A percentile compares a stretch with the other conserved stretches of the same genome.
These are phyloP conservation scores for Cryomyces antarcticus DNA, from an alignment of 495 filamentous ascomycete genomes.

Conservation along the genomic window DNA sequence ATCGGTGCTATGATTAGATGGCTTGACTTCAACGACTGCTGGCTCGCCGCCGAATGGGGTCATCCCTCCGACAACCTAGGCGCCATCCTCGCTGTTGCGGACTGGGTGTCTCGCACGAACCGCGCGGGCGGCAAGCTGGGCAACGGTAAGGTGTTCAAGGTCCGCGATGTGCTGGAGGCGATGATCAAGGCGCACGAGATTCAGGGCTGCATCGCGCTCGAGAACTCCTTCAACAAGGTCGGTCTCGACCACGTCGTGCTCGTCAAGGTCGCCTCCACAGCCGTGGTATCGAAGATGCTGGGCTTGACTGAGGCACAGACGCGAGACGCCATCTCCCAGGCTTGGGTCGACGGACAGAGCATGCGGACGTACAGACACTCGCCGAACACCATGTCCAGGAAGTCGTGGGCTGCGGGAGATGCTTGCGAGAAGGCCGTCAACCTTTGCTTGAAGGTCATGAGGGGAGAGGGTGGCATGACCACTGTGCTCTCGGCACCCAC, in stretches of 20 bases:
- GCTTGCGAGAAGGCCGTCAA: slow-evolving; percentile 94
- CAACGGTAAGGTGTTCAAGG: slow-evolving; percentile 64
- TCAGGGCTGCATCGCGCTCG: slow-evolving; percentile 85
- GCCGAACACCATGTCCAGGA: slow-evolving; percentile 97
- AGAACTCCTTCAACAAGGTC: slow-evolving; percentile 97
- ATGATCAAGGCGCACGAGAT: slow-evolving; percentile 99
- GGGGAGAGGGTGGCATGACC: slow-evolving; percentile 74
- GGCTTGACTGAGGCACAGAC: slow-evolving; percentile 79
- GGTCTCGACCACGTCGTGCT: slow-evolving; percentile 93
- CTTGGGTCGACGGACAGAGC: slow-evolving; percentile 91
- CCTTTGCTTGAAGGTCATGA: slow-evolving; percentile 80
- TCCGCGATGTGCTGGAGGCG: slow-evolving; percentile 81
- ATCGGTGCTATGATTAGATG: slow-evolving; percentile 96
- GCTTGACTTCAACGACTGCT: slow-evolving; percentile 99
- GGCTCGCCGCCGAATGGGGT: slow-evolving; percentile 97
- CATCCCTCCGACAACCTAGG: slow-evolving; percentile 95
- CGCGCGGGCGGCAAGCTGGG: slow-evolving; percentile 72
- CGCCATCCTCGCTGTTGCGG: slow-evolving; percentile 84
- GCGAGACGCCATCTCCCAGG: slow-evolving; percentile 85
- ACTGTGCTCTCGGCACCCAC: slow-evolving; percentile 82
- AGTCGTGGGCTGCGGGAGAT: slow-evolving; percentile 97
- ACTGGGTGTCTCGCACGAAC: slow-evolving; percentile 95
- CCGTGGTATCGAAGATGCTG: slow-evolving; percentile 85
- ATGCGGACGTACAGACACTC: slow-evolving; percentile 92
- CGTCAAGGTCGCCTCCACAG: slow-evolving; percentile 91